Conservation (phyloP, 1,139 yeast genomes). For the Hansenula lynferdii region DNA sequence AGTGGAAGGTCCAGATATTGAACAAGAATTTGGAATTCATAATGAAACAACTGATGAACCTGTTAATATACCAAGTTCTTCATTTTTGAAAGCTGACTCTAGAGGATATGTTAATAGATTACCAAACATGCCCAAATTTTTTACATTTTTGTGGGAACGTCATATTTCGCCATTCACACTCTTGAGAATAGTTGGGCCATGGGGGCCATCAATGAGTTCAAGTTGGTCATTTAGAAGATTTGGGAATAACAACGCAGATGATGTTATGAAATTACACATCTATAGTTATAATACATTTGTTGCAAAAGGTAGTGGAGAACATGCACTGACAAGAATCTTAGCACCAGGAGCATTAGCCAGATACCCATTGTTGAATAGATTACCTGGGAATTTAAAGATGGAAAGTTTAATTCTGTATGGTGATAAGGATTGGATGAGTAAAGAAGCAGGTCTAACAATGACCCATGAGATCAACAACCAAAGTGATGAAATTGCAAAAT, state of each 20-base stretch:
- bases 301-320: constrained; percentile 59
- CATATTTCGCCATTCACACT: constrained; percentile 39
- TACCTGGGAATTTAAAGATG: constrained; percentile 38
- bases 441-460: constrained; percentile 57
- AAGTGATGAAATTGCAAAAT: constrained; percentile 24
- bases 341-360: constrained; percentile 77
- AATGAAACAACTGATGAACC: constrained; percentile 14
- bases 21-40: constrained; percentile 31
- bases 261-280: constrained; percentile 34
- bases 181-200: constrained; percentile 50
- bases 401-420: constrained; percentile 71
- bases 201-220: constrained; percentile 54
- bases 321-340: constrained; percentile 55
- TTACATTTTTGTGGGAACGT: constrained; percentile 22
- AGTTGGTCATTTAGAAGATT: constrained; percentile 50
- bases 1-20: constrained; percentile 30
- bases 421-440: constrained; percentile 83
- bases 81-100: constrained; percentile 19
- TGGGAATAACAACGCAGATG: constrained; percentile 24
- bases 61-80: constrained; percentile 11
- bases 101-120: constrained; percentile 23
- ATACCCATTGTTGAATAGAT: constrained; percentile 67
- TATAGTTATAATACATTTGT: constrained; percentile 60
- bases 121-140: constrained; percentile 17
- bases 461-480: constrained; percentile 29